phyloP scores from a whole-genome alignment of 2,329 filamentous ascomycete species.

The Chaetomium olivaceum region DNA sequence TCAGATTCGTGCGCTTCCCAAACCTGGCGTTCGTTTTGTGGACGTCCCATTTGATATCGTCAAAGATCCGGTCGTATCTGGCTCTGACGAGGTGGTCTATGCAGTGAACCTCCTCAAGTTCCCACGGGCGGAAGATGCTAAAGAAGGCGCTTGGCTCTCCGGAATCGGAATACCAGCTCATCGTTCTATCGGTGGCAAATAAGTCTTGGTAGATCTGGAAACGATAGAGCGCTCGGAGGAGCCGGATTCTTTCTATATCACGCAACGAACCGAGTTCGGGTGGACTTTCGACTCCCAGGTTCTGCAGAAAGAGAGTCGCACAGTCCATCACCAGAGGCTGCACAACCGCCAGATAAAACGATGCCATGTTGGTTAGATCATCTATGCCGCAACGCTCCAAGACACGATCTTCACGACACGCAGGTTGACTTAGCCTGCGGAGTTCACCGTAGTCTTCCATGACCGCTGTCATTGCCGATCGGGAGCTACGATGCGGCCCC shows the following conservation, averaged over 20 bases:
- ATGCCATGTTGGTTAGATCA: background rate
- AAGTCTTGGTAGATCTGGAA: too few species aligned
- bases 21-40: too few species aligned
- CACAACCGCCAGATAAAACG: background rate
- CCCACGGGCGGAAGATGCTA: slow-evolving; percentile 4
- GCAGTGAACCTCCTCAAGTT: slow-evolving; percentile 10
- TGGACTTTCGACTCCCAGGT: background rate
- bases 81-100: background rate
- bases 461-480: background rate
- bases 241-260: too few species aligned
- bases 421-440: background rate
- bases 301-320: background rate
- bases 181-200: too few species aligned
- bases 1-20: background rate
- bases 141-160: background rate
- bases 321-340: slow-evolving; percentile 1
- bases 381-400: background rate
- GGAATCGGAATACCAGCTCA: background rate
- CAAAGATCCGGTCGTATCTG: background rate
- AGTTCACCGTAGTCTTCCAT: background rate
- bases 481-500: background rate
- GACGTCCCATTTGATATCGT: too few species aligned
- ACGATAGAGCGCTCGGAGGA: too few species aligned
- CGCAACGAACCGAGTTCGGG: background rate
- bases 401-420: background rate